These are phyloP conservation scores for Gloeophyllum trabeum DNA, from an alignment of 768 basidiomycete species.

Conservation along the genomic window DNA sequence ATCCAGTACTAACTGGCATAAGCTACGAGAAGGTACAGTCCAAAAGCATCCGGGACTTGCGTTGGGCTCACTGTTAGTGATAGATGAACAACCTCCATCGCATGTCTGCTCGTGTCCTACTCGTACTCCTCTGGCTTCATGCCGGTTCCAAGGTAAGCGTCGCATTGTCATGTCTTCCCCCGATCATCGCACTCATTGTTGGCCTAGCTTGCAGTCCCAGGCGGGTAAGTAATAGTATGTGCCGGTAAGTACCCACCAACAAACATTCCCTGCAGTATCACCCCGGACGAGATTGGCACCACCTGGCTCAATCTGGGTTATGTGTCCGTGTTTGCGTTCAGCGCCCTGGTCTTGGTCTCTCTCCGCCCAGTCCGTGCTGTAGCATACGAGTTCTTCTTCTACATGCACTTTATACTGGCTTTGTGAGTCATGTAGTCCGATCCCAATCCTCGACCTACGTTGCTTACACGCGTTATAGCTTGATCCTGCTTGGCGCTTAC, in stretches of 20 bases:
- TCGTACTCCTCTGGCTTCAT: slow-evolving; percentile 4
- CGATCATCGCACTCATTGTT: too few species aligned
- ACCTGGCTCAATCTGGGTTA: not conserved
- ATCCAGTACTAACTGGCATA: slow-evolving; percentile 9
- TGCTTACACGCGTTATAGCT: not conserved
- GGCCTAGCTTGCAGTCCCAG: too few species aligned
- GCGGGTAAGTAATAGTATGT: too few species aligned
- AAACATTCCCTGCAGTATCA: too few species aligned
- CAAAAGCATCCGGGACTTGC: not conserved
- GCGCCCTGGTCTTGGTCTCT: not conserved
- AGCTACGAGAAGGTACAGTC: slow-evolving; percentile 11
- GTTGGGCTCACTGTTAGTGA: too few species aligned
- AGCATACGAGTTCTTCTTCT: slow-evolving; percentile 10
- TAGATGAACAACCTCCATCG: slow-evolving; percentile 11
- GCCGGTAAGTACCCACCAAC: too few species aligned
- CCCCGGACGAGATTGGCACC: not conserved
- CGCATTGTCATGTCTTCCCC: too few species aligned
- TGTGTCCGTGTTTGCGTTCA: not conserved
- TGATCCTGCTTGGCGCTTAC: not conserved
- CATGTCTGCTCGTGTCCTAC: slow-evolving; percentile 5
- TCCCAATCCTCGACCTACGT: too few species aligned
- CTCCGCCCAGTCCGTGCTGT: slow-evolving; percentile 7
- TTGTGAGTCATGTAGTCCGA: slow-evolving; percentile 5
- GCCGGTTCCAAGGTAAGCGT: slow-evolving; percentile 5
- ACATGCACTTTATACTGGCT: slow-evolving; percentile 6